Conservation (phyloP, 257 asterid genomes). For the Scutellaria baicalensis region DNA sequence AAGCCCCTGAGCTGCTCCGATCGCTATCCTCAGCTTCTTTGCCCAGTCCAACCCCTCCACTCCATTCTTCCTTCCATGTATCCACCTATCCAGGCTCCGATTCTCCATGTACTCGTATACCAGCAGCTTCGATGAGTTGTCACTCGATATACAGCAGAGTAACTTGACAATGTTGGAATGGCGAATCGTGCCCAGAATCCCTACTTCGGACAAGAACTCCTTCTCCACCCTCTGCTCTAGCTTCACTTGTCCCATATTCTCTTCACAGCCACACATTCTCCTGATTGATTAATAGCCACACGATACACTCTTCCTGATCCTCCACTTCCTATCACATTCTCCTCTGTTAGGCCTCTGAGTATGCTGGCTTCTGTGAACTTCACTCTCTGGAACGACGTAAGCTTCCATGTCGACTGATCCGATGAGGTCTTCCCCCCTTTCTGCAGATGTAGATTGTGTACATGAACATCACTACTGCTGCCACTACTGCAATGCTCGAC, state of each 20-base stretch:
- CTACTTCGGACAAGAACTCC: conserved; percentile 63
- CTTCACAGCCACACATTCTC: conserved; percentile 67
- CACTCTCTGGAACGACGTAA: conserved; percentile 70
- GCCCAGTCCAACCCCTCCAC: conserved; percentile 45
- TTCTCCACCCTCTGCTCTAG: conserved; percentile 51
- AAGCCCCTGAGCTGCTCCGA: conserved; percentile 53
- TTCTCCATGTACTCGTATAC: conserved; percentile 84
- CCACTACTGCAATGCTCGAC: conserved; percentile 45
- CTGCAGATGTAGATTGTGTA: conserved; percentile 36
- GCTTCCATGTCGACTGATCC: conserved; percentile 51
- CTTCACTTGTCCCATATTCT: conserved; percentile 43
- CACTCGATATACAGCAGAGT: conserved; percentile 62
- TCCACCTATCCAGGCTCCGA: conserved; percentile 71
- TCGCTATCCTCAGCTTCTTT: conserved; percentile 43
- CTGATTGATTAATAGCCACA: conserved; percentile 40
- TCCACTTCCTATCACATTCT: conserved; percentile 63
- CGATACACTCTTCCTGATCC: conserved; percentile 83
- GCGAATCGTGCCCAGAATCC: conserved; percentile 56
- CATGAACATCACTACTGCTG: conserved; percentile 28
- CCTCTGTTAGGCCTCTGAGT: conserved; percentile 43
- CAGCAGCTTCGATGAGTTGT: conserved; percentile 45
- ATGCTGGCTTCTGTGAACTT: conserved; percentile 59
- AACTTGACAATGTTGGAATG: conserved; percentile 78
- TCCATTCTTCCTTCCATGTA: conserved; percentile 40
- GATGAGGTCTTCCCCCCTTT: conserved; percentile 19